Evolutionary conservation across 257 asterid species (phyloP).

Genomic region (Nicotiana benthamiana): DNA sequence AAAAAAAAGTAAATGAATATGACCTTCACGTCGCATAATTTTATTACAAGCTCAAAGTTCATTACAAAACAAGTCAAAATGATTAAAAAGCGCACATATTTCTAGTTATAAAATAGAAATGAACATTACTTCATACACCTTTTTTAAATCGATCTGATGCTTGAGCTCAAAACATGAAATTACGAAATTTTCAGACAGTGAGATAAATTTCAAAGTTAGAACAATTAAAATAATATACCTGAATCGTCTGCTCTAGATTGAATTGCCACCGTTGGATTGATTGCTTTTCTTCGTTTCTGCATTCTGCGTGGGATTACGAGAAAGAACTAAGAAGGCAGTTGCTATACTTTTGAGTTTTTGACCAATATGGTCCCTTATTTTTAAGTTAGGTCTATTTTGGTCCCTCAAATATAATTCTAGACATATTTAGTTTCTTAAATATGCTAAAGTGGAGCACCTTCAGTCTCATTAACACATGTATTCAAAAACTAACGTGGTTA

Average conservation of each 20-base stretch:
- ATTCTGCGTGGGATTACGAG: neutral
- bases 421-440: too few species aligned
- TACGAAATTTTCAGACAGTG: neutral
- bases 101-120: too few species aligned
- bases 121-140: neutral
- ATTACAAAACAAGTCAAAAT: neutral
- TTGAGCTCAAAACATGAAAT: neutral
- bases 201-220: neutral
- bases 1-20: neutral
- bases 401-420: too few species aligned
- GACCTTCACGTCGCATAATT: neutral
- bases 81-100: too few species aligned
- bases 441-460: too few species aligned
- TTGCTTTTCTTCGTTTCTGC: neutral
- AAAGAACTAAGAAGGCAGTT: neutral
- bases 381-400: too few species aligned
- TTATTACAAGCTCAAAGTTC: neutral
- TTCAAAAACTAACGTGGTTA: too few species aligned
- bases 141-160: neutral
- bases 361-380: too few species aligned
- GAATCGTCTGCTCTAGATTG: neutral
- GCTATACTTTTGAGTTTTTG: too few species aligned
- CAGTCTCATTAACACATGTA: too few species aligned
- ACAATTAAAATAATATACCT: too few species aligned
- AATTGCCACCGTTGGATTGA: neutral